Base-by-base conservation (phyloP, 2,329 filamentous ascomycete species). In the Colletotrichum falcatum region DNA sequence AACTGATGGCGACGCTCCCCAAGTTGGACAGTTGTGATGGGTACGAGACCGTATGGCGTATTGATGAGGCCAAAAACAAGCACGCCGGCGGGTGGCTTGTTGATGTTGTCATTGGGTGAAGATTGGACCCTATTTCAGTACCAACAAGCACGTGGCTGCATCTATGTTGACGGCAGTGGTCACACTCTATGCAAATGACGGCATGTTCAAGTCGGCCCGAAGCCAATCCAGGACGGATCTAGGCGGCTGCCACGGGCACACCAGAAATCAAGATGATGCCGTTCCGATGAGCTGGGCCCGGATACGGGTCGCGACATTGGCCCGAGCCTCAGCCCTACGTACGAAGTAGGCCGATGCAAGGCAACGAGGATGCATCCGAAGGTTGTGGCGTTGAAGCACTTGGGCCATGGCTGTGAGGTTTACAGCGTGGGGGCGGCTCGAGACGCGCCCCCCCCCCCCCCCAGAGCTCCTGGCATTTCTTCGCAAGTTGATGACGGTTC, bases 261-360 rank as follows among this genome's bases (percentile, higher is more conserved):
- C n/a, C n/a, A 33, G 42, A 59, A 53, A 8, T 37, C 16, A 53
- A 54, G 60, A 26, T 28, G 28, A 51, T 42, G 16, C 20, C 5
- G 39, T n/a, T 44, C 35, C 44, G 30, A 42, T 53, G 28, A 62
- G 23, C 26, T 54, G 37, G 66, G 49, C 18, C 33, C 26, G 53
- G 46, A 51, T 42, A 33, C 44, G 39, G 53, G 53, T 44, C 46
- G 33, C 37, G 26, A n/a, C 20, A 63, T 62, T 58, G 53, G 51
- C 23, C 53, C 64, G 30, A 33, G 33, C 26, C 20, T 68, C 68
- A 71, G 68, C 68, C 68, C 64, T 71, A 71, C 23, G 64, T 46
- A n/a, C n/a, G n/a, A n/a, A n/a, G n/a, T n/a, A n/a, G n/a, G n/a
- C n/a, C 53, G 58, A 48, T 46, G 44, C 44, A 46, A 46, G 44